These are phyloP conservation scores for Magnolia officinalis DNA, from an alignment of 164 flowering plant species.

Conservation along the genomic window DNA sequence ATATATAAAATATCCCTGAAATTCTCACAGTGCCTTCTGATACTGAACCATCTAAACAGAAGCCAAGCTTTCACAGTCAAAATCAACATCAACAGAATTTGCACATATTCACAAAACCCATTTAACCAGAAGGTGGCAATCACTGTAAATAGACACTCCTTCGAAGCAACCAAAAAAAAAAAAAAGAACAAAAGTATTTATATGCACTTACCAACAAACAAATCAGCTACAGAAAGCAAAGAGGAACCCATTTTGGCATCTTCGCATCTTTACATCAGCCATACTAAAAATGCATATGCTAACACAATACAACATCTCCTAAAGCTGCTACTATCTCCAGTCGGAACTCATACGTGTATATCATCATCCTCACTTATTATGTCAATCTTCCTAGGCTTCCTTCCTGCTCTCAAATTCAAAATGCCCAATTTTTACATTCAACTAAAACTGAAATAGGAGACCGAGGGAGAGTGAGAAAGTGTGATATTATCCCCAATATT, in stretches of 20 bases:
- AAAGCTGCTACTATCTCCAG: neutral
- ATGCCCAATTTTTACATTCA: slow-evolving; percentile 25
- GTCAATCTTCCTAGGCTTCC: slow-evolving; percentile 1
- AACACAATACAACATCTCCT: slow-evolving; percentile 12
- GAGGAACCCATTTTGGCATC: slow-evolving; percentile 22
- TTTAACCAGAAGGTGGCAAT: too few relatives aligned
- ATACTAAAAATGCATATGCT: neutral
- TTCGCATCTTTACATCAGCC: slow-evolving; percentile 19
- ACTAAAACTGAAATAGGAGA: slow-evolving; percentile 7
- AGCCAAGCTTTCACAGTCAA: neutral
- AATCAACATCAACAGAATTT: neutral
- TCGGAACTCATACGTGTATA: slow-evolving; percentile 1
- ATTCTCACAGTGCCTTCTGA: too few relatives aligned
- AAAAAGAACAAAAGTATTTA: neutral
- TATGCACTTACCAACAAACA: slow-evolving; percentile 6
- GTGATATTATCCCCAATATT: slow-evolving; percentile 9
- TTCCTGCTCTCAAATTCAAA: slow-evolving; percentile 23
- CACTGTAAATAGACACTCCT: neutral
- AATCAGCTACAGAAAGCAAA: slow-evolving; percentile 9
- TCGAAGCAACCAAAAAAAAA: neutral
- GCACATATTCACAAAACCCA: too few relatives aligned
- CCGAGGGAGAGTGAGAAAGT: slow-evolving; percentile 2
- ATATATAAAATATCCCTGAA: too few relatives aligned
- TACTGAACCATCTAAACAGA: neutral
- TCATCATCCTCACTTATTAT: slow-evolving; percentile 10